These are phyloP conservation scores for Blastocystis hominis DNA, from an alignment of 352 stramenopile genomes.

Conservation along the genomic window DNA sequence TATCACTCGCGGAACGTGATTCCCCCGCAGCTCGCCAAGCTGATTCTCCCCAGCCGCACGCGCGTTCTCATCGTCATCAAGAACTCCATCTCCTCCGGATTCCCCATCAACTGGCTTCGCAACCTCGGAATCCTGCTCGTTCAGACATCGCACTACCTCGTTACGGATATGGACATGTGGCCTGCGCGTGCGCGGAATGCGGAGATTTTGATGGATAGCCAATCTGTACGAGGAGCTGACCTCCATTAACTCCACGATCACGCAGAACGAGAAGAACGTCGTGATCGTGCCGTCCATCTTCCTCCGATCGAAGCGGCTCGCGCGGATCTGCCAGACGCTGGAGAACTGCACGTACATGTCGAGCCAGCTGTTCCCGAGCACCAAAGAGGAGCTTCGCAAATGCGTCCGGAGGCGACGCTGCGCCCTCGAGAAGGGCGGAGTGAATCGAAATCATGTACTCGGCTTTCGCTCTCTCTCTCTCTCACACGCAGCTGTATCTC, in stretches of 20 bases:
- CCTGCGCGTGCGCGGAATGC: not conserved
- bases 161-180: constrained; percentile 60
- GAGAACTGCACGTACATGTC: not conserved
- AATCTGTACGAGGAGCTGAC: not conserved
- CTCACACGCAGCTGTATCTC: not conserved
- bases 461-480: not conserved
- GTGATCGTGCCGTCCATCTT: not conserved
- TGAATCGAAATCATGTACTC: not conserved
- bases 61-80: no score
- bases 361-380: not conserved
- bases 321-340: not conserved
- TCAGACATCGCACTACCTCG: constrained; percentile 47
- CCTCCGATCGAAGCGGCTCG: not conserved
- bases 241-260: not conserved
- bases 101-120: constrained; percentile 46
- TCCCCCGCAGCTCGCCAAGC: no score
- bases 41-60: no score
- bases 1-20: not conserved
- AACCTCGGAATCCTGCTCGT: constrained; percentile 56
- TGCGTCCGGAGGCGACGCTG: not conserved
- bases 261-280: not conserved
- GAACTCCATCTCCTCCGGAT: not conserved
- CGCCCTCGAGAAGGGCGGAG: not conserved
- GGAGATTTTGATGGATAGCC: not conserved
- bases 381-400: not conserved